Percentiles rank a stretch among this genome's conserved stretches.
phyloP scores from a whole-genome alignment of 805 yeast species.

The Candida vartiovaarae region DNA sequence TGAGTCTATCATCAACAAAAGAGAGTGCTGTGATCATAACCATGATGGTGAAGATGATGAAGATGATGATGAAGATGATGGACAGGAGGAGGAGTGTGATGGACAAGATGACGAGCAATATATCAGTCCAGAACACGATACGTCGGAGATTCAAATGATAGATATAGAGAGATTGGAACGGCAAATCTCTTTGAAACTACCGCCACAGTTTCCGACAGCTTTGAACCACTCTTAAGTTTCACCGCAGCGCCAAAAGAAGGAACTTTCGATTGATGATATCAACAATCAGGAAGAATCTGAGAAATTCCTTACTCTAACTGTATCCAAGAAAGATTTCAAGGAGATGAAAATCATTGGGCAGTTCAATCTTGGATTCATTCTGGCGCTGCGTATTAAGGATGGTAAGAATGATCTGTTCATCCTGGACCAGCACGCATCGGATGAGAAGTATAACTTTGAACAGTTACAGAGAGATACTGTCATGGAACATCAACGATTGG shows the following conservation, averaged over 20 bases:
- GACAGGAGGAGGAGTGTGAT: background rate
- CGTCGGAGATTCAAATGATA: constrained; percentile 9
- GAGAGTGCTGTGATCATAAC: constrained; percentile 7
- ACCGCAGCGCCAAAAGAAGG: background rate
- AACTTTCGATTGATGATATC: constrained; percentile 31
- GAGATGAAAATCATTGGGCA: constrained; percentile 85
- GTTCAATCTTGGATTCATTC: constrained; percentile 90
- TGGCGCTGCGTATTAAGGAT: constrained; percentile 46
- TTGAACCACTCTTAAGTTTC: constrained; percentile 1
- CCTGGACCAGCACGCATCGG: constrained; percentile 96
- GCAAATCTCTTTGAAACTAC: constrained; percentile 8
- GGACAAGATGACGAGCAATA: constrained; percentile 2
- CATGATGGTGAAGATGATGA: background rate
- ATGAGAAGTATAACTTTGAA: constrained; percentile 91
- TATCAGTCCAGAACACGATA: background rate
- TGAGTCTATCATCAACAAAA: constrained; percentile 15
- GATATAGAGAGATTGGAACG: constrained; percentile 11
- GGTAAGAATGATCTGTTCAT: constrained; percentile 70
- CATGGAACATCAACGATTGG: constrained; percentile 65
- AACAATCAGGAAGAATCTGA: constrained; percentile 48
- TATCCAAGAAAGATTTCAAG: constrained; percentile 65
- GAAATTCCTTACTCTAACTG: constrained; percentile 46
- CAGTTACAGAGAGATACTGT: constrained; percentile 45
- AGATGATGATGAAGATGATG: background rate
- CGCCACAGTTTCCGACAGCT: constrained; percentile 1